Base-by-base conservation (phyloP, 2,329 filamentous ascomycete genomes). In the Trichoderma atroviride region DNA sequence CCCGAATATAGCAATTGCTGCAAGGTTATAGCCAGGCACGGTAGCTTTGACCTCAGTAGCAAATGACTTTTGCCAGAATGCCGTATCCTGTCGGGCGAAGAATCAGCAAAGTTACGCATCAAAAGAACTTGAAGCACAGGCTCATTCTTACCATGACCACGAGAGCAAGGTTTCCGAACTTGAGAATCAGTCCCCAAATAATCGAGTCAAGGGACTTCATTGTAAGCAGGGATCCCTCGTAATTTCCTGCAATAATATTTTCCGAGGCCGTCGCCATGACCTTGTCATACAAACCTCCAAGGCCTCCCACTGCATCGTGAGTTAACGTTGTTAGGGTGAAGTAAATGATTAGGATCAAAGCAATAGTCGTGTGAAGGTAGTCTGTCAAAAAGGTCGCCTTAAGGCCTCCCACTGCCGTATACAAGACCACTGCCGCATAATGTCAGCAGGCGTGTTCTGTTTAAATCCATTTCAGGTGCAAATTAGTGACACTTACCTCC, bases 1-100 rank as follows among this genome's bases (percentile, higher is more conserved):
- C 47, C 65, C 65, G 35, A 68, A 68, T 43, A 68, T 68, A 22
- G 65, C 65, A 24, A 68, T 14, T 10, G 65, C 65, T 5, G 65
- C 65, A 24, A 68, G 33, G 19, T 68, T 68, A 27, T 68, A 68
- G 43, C 65, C 65, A 31, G 65, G 65, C 14, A 68, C 65, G 13
- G 65, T 68, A 14, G 65, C 65, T 16, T 47, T 56, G 57, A 68
- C 65, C 22, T 68, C 65, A 24, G 65, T 68, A 43, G 65, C 65
- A 47, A 68, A 68, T 24, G 65, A 68, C 47, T 68, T 68, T 61
- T 68, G 65, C 65, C 65, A 68, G 29, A 68, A 68, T 13, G 65
- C 65, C 10, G 65, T 68, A 53, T 68, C 65, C 65, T 68, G 29
- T 5, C 3, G 5, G 4, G 2, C 22, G 16, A 16, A 59, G 9